Evolutionary conservation across 225 moss, liverwort and hornwort species (phyloP), one percentile per base, ranked within the genome.

Genomic region (Bryoerythrophyllum caledonicum): DNA sequence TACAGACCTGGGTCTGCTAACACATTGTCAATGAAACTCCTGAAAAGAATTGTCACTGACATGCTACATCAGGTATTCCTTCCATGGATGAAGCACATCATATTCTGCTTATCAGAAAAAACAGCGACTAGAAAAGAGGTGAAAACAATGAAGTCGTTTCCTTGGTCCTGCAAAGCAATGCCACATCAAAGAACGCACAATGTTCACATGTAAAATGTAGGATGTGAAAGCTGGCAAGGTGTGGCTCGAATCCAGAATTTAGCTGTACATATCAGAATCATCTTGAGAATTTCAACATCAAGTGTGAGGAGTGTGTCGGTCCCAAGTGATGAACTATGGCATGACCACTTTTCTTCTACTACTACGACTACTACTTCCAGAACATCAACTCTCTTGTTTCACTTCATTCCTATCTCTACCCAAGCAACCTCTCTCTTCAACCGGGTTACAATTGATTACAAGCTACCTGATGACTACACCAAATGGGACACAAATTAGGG

Each of bases 291-390:
- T 32, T n/a, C 52, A 52, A 21, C 4, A 51, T 35, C 17, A 23
- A 3, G 0, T 73, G 63, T 53, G 38, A 38, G 51, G 52, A 34
- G 35, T 28, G 49, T 21, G 43, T 43, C 43, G 43, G 43, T 43
- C 43, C 43, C 43, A 43, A 43, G 43, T 43, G 41, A 73, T 74
- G 26, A 78, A 78, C 13, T 43, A 43, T 12, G 72, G 78, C 17
- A 16, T 81, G 43, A 78, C 85, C 41, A 43, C 12, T 43, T 43
- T 43, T 43, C 60, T 82, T 79, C 26, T 79, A n/a, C n/a, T n/a
- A n/a, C n/a, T n/a, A n/a, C n/a, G n/a, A 76, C 34, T 34, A 21
- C 23, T 13, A 3, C 64, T 14, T 13, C 40, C 11, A 14, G 13
- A 28, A 78, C 81, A 65, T 1, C 2, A 24, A 24, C 41, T 14